Conservation (phyloP, 139 green algal genomes). For the Chlamydomonas urium region DNA sequence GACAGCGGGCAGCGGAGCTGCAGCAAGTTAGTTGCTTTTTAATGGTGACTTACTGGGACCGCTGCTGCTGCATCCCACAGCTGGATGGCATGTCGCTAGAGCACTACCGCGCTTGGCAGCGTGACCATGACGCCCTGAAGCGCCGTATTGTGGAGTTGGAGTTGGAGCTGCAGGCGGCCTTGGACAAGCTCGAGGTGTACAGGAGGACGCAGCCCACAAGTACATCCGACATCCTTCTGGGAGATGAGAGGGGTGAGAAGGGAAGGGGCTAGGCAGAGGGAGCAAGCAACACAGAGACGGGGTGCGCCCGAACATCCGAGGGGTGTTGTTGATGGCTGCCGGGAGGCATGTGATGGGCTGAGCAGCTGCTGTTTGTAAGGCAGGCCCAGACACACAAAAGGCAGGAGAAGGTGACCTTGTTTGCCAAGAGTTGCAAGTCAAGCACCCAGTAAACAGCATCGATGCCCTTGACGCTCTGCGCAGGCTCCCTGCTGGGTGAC, state of each 20-base stretch:
- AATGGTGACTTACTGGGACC: too few species aligned
- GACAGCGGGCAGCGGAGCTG: too few species aligned
- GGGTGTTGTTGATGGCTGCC: too few species aligned
- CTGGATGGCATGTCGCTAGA: conserved; percentile 49
- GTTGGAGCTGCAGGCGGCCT: conserved; percentile 35
- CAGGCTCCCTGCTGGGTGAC: not conserved
- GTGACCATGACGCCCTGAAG: conserved; percentile 30
- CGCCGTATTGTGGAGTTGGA: conserved; percentile 26
- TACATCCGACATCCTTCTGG: conserved; percentile 2
- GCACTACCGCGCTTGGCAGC: conserved; percentile 34
- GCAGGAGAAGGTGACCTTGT: too few species aligned
- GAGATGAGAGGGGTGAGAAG: not conserved
- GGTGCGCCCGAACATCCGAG: too few species aligned
- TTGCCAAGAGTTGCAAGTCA: not conserved
- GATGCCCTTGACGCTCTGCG: not conserved
- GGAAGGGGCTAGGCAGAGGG: too few species aligned
- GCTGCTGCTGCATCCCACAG: conserved; percentile 26
- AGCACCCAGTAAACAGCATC: not conserved
- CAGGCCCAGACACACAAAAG: too few species aligned
- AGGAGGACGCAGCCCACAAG: not conserved
- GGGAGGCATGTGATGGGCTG: too few species aligned
- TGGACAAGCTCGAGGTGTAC: conserved; percentile 17
- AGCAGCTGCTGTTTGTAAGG: too few species aligned
- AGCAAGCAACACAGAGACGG: too few species aligned
- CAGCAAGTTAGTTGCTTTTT: too few species aligned